Base-by-base conservation (phyloP, 2,329 filamentous ascomycete species). In the Pyricularia pennisetigena region DNA sequence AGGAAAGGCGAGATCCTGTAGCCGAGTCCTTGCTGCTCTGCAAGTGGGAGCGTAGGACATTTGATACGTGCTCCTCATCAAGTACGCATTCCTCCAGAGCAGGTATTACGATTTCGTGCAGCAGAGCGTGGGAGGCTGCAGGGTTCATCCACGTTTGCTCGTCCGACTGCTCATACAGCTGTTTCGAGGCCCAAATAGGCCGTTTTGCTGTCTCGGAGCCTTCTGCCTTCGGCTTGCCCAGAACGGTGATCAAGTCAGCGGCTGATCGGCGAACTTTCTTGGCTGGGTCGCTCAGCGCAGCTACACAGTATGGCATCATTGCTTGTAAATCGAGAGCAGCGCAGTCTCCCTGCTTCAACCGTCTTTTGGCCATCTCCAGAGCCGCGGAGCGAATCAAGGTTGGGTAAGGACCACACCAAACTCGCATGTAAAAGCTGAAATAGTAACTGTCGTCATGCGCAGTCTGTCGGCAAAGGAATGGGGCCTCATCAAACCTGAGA, bases 41-140 rank as follows among this genome's bases (percentile, higher is more conserved):
- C 26, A 62, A 7, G 26, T 62, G 59, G 68, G 61, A 61, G 69
- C 86, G 83, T 5, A 97, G 76, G 2, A 89, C 84, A 24, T 86
- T 85, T 29, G 84, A 80, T 63, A 97, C 83, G 70, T 95, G 89
- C 30, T 85, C 86, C 4, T 87, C 81, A 74, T 98, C 93, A 72
- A 97, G 86, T 3, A 94, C 84, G 74, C 90, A 96, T 77, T 97
- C 95, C 77, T 97, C 94, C 10, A 97, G 79, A 1, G 85, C 86
- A 0, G 92, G 92, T 24, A 92, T 77, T n/a, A 97, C 78, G 54
- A 90, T 82, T 24, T 86, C 82, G 24, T 86, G 83, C 0, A 95
- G 74, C 24, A 96, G 78, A 69, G 86, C 88, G 62, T 83, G 80
- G 2, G 81, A 80, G 68, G 89, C 84, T 28, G 88, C 84, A 0